phyloP scores from a whole-genome alignment of 345 rosid species.

The Atalantia buxifolia region DNA sequence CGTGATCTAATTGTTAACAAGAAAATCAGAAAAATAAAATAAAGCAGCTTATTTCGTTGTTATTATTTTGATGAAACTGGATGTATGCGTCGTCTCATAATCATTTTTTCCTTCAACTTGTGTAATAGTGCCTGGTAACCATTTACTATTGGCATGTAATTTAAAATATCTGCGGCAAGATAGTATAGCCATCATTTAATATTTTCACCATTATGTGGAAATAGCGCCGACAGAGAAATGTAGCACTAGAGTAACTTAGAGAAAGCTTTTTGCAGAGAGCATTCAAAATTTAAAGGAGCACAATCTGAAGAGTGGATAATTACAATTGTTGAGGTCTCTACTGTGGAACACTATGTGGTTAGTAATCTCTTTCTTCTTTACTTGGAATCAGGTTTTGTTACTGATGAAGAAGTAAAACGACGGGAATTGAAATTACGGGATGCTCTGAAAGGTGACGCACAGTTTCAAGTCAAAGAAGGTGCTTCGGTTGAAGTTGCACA shows the following conservation, averaged over 20 bases:
- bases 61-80: not conserved
- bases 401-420: constrained; percentile 70
- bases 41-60: not conserved
- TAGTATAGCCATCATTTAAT: not conserved
- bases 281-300: not conserved
- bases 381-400: constrained; percentile 60
- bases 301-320: not conserved
- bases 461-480: constrained; percentile 56
- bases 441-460: constrained; percentile 50
- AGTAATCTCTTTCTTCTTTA: not conserved
- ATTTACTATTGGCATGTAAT: not conserved
- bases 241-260: not conserved
- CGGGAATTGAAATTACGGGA: constrained; percentile 51
- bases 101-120: not conserved
- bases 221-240: not conserved
- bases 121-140: not conserved
- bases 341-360: constrained; percentile 2
- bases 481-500: constrained; percentile 85
- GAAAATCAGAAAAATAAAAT: not conserved
- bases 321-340: not conserved
- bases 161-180: not conserved
- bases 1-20: not conserved
- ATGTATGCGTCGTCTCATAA: not conserved
- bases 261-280: not conserved
- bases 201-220: not conserved